A percentile compares a stretch with the other conserved stretches of the same genome.
Evolutionary conservation across 2,329 filamentous ascomycete genomes (phyloP).

Genomic region (Podosphaera fusca): DNA sequence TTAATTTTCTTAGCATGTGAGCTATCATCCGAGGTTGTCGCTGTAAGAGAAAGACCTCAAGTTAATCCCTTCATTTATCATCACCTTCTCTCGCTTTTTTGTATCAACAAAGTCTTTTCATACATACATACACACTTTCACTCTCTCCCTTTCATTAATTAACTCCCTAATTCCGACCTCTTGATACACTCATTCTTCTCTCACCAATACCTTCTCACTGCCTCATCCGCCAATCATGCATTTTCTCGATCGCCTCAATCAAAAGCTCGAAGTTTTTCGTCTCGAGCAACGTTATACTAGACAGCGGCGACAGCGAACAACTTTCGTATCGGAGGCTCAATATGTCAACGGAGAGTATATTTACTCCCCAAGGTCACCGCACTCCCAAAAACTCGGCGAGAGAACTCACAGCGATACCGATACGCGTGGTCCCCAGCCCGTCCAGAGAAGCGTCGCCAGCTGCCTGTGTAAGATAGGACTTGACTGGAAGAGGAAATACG

Average conservation of each 20-base stretch:
- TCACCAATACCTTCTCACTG: not conserved
- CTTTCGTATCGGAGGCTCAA: constrained; percentile 68
- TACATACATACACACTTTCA: not conserved
- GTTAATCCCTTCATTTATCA: not conserved
- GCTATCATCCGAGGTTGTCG: not conserved
- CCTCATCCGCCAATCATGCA: constrained; percentile 13
- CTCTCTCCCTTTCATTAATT: not conserved
- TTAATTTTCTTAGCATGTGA: not conserved
- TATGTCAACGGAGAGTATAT: constrained; percentile 95
- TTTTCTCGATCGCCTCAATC: constrained; percentile 35
- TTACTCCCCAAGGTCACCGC: constrained; percentile 31
- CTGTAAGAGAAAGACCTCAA: not conserved
- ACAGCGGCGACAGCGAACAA: constrained; percentile 64
- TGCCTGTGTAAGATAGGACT: constrained; percentile 10
- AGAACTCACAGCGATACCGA: constrained; percentile 10
- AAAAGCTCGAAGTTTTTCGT: constrained; percentile 71
- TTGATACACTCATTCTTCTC: not conserved
- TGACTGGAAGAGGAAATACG: constrained; percentile 3
- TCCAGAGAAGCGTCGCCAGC: constrained; percentile 5
- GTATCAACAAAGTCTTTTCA: not conserved
- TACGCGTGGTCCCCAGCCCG: constrained; percentile 1
- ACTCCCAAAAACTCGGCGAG: constrained; percentile 18
- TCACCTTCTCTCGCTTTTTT: not conserved
- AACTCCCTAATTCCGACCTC: not conserved
- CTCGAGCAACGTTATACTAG: constrained; percentile 89